These are phyloP conservation scores for Lactuca sativa DNA, from an alignment of 129 eudicot species.

Conservation along the genomic window DNA sequence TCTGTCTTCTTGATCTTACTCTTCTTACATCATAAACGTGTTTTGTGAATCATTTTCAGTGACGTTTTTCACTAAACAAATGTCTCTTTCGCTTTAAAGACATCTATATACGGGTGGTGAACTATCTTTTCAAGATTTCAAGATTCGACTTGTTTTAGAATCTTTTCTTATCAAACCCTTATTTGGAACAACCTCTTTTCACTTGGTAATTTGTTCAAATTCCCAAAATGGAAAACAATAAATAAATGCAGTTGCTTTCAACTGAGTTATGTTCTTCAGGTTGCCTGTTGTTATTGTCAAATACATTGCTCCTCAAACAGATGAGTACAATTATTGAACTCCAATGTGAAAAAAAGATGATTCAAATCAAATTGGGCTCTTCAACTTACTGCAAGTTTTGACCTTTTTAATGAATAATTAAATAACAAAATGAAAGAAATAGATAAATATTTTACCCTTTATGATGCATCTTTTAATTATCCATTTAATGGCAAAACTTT, in stretches of 20 bases:
- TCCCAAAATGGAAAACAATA: slow-evolving; percentile 22
- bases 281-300: slow-evolving; percentile 22
- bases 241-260: slow-evolving; percentile 28
- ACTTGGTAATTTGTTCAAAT: slow-evolving; percentile 14
- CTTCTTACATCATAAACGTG: slow-evolving; percentile 13
- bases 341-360: slow-evolving; percentile 25
- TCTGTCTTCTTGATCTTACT: slow-evolving; percentile 9
- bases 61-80: slow-evolving; percentile 31
- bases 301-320: slow-evolving; percentile 25
- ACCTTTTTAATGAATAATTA: background rate
- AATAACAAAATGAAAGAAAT: background rate
- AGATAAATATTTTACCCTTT: background rate
- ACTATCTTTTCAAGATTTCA: slow-evolving; percentile 25
- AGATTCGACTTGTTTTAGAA: slow-evolving; percentile 32
- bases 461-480: slow-evolving; percentile 24
- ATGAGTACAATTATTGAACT: slow-evolving; percentile 26
- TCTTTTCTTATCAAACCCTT: slow-evolving; percentile 30
- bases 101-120: slow-evolving; percentile 19
- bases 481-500: slow-evolving; percentile 25
- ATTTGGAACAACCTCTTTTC: slow-evolving; percentile 29
- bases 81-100: slow-evolving; percentile 37
- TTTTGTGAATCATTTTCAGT: slow-evolving; percentile 20
- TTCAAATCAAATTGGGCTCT: slow-evolving; percentile 10
- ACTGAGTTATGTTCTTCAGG: slow-evolving; percentile 25
- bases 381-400: slow-evolving; percentile 24